Base-by-base conservation (phyloP, 2,329 filamentous ascomycete genomes). In the Fusarium metavorans region DNA sequence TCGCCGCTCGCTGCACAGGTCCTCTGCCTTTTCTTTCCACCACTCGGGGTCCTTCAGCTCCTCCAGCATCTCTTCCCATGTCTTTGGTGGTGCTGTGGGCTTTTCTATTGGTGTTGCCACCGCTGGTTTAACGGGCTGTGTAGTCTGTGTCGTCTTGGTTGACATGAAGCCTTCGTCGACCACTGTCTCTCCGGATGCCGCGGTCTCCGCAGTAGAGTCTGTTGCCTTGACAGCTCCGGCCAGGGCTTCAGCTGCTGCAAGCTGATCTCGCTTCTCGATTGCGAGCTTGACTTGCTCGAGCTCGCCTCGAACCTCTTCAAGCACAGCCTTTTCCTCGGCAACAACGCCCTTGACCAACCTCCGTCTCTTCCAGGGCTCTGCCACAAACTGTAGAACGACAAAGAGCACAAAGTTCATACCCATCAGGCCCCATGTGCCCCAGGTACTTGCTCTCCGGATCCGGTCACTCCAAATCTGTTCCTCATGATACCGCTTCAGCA, bases 381-480 rank as follows among this genome's bases (percentile, higher is more conserved):
- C 92, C 23, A 97, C 91, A 77, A 97, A 92, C 84, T 98, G 92
- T 77, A 97, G 92, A 20, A 95, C 88, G 63, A 99, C 84, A 80
- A 99, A 94, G 56, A 99, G 85, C 71, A 98, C 82, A 35, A 98
- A 94, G 81, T 99, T 99, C 80, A 98, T 90, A 27, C 96, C 96
- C 97, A 99, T 99, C 71, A 99, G 86, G 0, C 96, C 97, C 92
- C 97, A 98, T 0, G 97, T 99, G 39, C 97, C 96, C 97, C 97
- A 99, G 0, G 97, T 99, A 82, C 94, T 97, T 88, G 98, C 98
- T 75, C 97, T 89, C 39, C 97, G 89, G 81, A 99, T 99, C 78
- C 97, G 96, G 82, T 99, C 97, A 80, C 94, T 97, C 97, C 97
- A 99, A 66, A 99, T 97, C 85, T 99, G 97, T 86, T 99, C 97